Conservation (phyloP, 1,284 basidiomycete species). For the Sphaerobolus stellatus region DNA sequence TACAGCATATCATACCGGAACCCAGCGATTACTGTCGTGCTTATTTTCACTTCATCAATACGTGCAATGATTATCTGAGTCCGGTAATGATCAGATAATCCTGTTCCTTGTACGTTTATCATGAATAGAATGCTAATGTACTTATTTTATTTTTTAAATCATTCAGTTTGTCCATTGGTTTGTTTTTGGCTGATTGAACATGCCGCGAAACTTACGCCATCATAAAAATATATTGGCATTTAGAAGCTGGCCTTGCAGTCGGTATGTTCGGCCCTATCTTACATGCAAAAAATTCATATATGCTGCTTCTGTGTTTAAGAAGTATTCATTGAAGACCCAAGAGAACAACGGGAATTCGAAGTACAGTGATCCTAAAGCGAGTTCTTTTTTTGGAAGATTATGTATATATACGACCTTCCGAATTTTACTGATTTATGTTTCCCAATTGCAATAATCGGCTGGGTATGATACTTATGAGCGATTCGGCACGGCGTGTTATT, state of each 20-base stretch:
- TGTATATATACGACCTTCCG: not conserved
- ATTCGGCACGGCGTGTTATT: too few relatives aligned
- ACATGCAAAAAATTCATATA: not conserved
- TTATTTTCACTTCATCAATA: not conserved
- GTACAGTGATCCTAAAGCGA: too few relatives aligned
- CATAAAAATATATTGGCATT: conserved; percentile 28
- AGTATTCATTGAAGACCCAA: conserved; percentile 32
- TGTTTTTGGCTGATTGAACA: not conserved
- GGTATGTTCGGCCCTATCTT: not conserved
- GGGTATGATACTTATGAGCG: too few relatives aligned
- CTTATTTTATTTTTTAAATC: not conserved
- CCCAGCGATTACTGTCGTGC: conserved; percentile 5
- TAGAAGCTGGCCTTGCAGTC: conserved; percentile 39
- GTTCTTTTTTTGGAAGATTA: not conserved
- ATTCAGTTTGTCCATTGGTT: conserved; percentile 12
- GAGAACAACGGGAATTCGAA: conserved; percentile 10
- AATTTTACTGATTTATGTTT: too few relatives aligned
- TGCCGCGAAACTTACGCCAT: not conserved
- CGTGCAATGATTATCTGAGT: too few relatives aligned
- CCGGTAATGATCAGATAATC: conserved; percentile 46
- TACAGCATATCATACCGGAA: not conserved
- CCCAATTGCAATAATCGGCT: too few relatives aligned
- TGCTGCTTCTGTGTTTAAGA: not conserved
- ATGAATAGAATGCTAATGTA: not conserved
- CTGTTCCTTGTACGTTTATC: conserved; percentile 40